phyloP scores from a whole-genome alignment of 768 basidiomycete species.

The Termitomyces sp. region DNA sequence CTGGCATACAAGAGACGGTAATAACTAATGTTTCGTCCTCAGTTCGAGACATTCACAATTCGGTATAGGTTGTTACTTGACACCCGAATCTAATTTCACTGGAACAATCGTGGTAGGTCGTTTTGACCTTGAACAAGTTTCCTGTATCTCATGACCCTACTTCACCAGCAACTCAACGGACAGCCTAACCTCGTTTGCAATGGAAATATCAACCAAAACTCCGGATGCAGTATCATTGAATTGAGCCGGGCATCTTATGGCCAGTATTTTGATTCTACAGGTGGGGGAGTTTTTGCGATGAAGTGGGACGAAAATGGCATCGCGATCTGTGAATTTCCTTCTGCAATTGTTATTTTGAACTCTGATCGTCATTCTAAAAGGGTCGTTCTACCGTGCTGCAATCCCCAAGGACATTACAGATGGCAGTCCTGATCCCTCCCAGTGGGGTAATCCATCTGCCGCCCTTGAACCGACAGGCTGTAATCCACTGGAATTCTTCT shows the following conservation, averaged over 20 bases:
- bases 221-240: conserved; percentile 78
- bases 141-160: background rate
- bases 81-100: conserved; percentile 53
- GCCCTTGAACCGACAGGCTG: conserved; percentile 52
- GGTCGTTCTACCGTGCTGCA: conserved; percentile 81
- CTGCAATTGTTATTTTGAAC: background rate
- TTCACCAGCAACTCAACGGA: conserved; percentile 43
- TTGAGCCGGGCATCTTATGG: conserved; percentile 85
- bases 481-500: conserved; percentile 56
- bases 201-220: conserved; percentile 50
- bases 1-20: conserved; percentile 72
- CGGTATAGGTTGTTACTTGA: conserved; percentile 54
- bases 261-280: conserved; percentile 72
- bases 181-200: conserved; percentile 55
- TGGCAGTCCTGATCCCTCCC: conserved; percentile 62
- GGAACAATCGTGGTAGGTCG: conserved; percentile 60
- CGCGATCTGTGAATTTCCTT: conserved; percentile 61
- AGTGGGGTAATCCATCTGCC: conserved; percentile 71
- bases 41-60: conserved; percentile 8
- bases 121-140: background rate
- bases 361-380: conserved; percentile 32
- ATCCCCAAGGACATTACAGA: conserved; percentile 64
- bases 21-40: background rate
- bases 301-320: conserved; percentile 83
- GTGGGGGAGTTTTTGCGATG: conserved; percentile 87